A percentile compares a stretch with the other conserved stretches of the same genome.
Conservation (phyloP, 2,329 filamentous ascomycete genomes). For the Verticillium nonalfalfae region DNA sequence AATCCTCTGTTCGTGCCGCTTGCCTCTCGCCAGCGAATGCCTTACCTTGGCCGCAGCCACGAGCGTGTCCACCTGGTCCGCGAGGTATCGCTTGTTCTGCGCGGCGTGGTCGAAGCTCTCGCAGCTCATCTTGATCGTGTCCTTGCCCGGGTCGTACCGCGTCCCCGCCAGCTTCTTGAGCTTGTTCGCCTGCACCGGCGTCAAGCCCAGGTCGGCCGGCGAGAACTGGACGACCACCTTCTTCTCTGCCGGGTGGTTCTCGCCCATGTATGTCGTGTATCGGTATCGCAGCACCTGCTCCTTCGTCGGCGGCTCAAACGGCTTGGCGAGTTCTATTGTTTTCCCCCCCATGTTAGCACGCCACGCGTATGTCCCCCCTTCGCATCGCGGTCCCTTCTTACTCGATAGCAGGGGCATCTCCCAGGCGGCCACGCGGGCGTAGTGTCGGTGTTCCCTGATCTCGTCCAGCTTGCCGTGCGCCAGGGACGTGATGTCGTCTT, state of each 20-base stretch:
- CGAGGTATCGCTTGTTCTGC: constrained; percentile 95
- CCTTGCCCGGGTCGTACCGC: constrained; percentile 80
- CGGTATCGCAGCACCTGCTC: constrained; percentile 80
- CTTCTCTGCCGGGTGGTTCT: constrained; percentile 80
- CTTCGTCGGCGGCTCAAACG: constrained; percentile 65
- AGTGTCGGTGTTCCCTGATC: constrained; percentile 82
- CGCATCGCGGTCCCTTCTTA: constrained; percentile 37
- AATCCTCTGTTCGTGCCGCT: neutral
- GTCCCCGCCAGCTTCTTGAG: constrained; percentile 80
- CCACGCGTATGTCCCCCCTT: neutral
- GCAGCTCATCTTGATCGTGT: constrained; percentile 82
- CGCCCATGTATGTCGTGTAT: constrained; percentile 95
- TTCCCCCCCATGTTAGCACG: neutral
- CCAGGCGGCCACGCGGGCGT: constrained; percentile 83
- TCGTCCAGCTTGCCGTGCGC: constrained; percentile 85
- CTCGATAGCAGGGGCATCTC: constrained; percentile 88
- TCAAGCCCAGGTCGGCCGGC: constrained; percentile 65
- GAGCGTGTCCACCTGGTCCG: constrained; percentile 68
- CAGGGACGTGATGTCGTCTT: constrained; percentile 77
- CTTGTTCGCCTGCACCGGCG: constrained; percentile 64
- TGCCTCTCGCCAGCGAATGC: neutral
- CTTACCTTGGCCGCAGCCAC: constrained; percentile 65
- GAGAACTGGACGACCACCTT: constrained; percentile 94
- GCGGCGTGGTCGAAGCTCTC: constrained; percentile 84
- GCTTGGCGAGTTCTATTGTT: constrained; percentile 67